Evolutionary conservation across 2,329 filamentous ascomycete genomes (phyloP).

Genomic region (Microcyclospora tardicrescens): DNA sequence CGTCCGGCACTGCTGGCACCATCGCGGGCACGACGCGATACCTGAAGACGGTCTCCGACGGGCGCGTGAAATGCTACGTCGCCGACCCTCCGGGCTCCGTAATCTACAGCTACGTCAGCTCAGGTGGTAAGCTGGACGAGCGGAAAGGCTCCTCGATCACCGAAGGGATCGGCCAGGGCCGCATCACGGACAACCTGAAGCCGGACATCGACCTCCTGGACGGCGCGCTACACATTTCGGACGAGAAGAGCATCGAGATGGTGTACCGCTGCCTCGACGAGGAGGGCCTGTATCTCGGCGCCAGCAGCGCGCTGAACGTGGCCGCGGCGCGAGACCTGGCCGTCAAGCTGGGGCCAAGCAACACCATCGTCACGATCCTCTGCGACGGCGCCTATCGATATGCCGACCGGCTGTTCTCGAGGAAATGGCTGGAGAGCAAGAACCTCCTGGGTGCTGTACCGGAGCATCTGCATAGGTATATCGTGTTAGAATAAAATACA

Average conservation of each 20-base stretch:
- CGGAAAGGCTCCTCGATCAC: slow-evolving; percentile 80
- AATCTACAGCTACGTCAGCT: slow-evolving; percentile 80
- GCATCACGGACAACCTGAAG: slow-evolving; percentile 86
- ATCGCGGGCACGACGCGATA: slow-evolving; percentile 80
- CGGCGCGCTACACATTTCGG: slow-evolving; percentile 68
- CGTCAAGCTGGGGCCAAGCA: slow-evolving; percentile 72
- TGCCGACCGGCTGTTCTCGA: slow-evolving; percentile 83
- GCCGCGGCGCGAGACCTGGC: slow-evolving; percentile 91
- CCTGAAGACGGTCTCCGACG: slow-evolving; percentile 68
- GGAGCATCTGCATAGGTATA: slow-evolving; percentile 78
- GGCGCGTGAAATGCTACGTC: slow-evolving; percentile 72
- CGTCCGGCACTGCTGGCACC: slow-evolving; percentile 85
- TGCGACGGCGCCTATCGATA: slow-evolving; percentile 97
- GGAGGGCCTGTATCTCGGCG: slow-evolving; percentile 88
- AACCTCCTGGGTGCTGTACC: slow-evolving; percentile 70
- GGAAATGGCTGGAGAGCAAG: slow-evolving; percentile 82
- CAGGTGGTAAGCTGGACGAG: slow-evolving; percentile 71
- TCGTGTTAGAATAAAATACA: slow-evolving; percentile 60
- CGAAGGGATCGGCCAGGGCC: slow-evolving; percentile 92
- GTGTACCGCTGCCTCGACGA: slow-evolving; percentile 93
- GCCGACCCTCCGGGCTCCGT: slow-evolving; percentile 91
- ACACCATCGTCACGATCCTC: slow-evolving; percentile 85
- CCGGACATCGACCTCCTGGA: slow-evolving; percentile 77
- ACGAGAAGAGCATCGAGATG: slow-evolving; percentile 95
- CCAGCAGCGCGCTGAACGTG: slow-evolving; percentile 87